Percentiles rank a stretch among this genome's conserved stretches.
phyloP scores from a whole-genome alignment of 139 green algal genomes.

The Chlamydomonas schloesseri region DNA sequence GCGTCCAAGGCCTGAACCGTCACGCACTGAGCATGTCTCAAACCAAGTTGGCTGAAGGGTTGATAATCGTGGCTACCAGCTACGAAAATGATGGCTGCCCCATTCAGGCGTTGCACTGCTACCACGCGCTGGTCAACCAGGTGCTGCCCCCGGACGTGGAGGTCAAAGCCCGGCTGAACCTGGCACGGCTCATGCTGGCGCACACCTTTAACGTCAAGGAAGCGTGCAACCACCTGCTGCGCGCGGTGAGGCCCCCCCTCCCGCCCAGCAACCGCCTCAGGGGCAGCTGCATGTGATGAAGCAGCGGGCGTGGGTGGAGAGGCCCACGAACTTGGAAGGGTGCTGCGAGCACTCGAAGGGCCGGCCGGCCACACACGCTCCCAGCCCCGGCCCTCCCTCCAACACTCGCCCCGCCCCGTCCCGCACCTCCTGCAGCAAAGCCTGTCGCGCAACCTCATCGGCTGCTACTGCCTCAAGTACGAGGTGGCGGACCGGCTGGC shows the following conservation, averaged over 20 bases:
- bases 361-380: too few species aligned
- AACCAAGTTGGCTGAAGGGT: too few species aligned
- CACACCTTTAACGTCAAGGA: constrained; percentile 47
- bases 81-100: constrained; percentile 24
- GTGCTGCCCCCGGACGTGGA: constrained; percentile 45
- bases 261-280: too few species aligned
- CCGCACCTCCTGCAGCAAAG: constrained; percentile 33
- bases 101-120: constrained; percentile 51
- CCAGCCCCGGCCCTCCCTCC: too few species aligned
- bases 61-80: background rate
- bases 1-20: too few species aligned
- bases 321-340: too few species aligned
- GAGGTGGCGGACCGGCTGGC: constrained; percentile 32
- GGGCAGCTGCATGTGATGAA: too few species aligned
- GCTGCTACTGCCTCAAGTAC: constrained; percentile 51
- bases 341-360: background rate
- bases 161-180: constrained; percentile 25
- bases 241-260: background rate
- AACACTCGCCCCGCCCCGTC: too few species aligned
- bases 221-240: constrained; percentile 42
- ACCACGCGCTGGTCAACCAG: constrained; percentile 32
- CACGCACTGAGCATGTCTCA: too few species aligned
- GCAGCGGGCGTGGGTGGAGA: too few species aligned
- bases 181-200: constrained; percentile 49
- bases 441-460: constrained; percentile 20